Evolutionary conservation across 306 rosid genomes (phyloP).

Genomic region (Trichosanthes truncata): DNA sequence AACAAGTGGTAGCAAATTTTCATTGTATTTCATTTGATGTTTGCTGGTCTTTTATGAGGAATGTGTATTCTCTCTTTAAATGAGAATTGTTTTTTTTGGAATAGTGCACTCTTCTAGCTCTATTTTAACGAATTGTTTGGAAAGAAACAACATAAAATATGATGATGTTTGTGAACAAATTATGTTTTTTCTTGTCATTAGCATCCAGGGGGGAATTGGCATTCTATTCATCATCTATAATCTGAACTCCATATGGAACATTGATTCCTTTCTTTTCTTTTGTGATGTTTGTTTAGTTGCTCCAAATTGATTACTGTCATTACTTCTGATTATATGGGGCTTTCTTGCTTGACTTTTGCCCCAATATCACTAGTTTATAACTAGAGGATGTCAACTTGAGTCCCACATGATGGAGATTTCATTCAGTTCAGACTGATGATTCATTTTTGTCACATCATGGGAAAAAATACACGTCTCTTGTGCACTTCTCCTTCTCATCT

Average conservation of each 20-base stretch:
- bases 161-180: background rate
- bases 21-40: background rate
- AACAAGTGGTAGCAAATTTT: background rate
- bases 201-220: background rate
- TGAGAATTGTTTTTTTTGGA: background rate
- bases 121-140: background rate
- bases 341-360: background rate
- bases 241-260: background rate
- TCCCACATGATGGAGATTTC: background rate
- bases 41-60: background rate
- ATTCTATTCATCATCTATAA: slow-evolving; percentile 1
- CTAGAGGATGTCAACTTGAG: background rate
- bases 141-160: background rate
- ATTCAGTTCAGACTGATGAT: background rate
- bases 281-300: background rate
- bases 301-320: background rate
- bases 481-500: background rate
- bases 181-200: background rate
- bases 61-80: background rate
- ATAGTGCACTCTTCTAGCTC: background rate
- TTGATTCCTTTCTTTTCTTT: background rate
- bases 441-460: background rate
- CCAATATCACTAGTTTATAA: background rate
- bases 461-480: background rate
- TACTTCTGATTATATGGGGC: background rate